Conservation (phyloP, 345 rosid species). For the Hypericum androsaemum region DNA sequence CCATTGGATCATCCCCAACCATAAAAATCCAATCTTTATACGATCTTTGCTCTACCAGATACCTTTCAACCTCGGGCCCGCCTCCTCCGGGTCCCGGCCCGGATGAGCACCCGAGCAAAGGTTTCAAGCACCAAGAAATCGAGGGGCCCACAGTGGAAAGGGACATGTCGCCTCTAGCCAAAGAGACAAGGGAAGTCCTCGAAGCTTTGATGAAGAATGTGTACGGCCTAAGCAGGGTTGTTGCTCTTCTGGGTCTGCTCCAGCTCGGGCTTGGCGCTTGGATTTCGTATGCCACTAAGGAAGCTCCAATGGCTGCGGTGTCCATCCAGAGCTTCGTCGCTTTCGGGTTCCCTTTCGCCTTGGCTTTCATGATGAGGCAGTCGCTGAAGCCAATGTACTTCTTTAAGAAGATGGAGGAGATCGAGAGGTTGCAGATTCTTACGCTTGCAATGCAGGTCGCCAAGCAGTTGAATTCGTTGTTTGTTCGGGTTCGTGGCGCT, state of each 20-base stretch:
- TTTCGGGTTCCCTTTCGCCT: slow-evolving; percentile 65
- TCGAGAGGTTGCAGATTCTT: slow-evolving; percentile 78
- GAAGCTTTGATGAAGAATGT: slow-evolving; percentile 71
- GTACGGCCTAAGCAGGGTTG: slow-evolving; percentile 46
- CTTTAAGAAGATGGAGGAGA: slow-evolving; percentile 86
- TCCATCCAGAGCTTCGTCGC: slow-evolving; percentile 64
- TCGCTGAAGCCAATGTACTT: slow-evolving; percentile 77
- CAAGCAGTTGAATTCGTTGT: slow-evolving; percentile 56
- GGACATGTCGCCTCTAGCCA: slow-evolving; percentile 62
- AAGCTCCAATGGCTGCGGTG: slow-evolving; percentile 40
- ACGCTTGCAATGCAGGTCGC: slow-evolving; percentile 67
- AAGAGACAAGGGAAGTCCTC: slow-evolving; percentile 69
- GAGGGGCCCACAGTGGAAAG: slow-evolving; percentile 91
- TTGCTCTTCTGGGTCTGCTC: slow-evolving; percentile 52
- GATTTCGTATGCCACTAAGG: slow-evolving; percentile 40
- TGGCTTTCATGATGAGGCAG: slow-evolving; percentile 74
- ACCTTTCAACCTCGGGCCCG: slow-evolving; percentile 33
- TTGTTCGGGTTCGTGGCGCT: slow-evolving; percentile 49
- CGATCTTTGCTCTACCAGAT: slow-evolving; percentile 13
- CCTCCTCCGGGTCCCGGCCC: slow-evolving; percentile 42
- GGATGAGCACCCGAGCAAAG: slow-evolving; percentile 36
- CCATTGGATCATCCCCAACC: too few species aligned
- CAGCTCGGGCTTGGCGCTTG: slow-evolving; percentile 67
- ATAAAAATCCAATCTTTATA: too few species aligned
- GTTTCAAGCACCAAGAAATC: slow-evolving; percentile 88